These are phyloP conservation scores for Patellaria atrata DNA, from an alignment of 495 filamentous ascomycete species.

Conservation along the genomic window DNA sequence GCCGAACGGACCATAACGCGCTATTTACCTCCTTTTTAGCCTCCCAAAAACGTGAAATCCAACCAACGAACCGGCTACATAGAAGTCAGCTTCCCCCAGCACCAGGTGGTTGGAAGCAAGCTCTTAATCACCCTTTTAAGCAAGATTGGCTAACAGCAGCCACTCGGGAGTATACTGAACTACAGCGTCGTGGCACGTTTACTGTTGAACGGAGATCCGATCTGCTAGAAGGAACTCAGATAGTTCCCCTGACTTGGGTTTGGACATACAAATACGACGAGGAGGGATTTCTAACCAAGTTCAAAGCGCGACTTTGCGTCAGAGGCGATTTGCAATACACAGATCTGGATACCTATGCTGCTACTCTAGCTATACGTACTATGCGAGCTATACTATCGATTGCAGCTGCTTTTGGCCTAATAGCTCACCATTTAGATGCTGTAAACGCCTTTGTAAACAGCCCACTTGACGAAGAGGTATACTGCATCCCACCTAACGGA, in stretches of 20 bases:
- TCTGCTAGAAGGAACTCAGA: too few relatives aligned
- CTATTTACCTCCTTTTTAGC: too few relatives aligned
- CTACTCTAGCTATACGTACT: slow-evolving; percentile 5
- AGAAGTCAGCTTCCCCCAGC: neutral
- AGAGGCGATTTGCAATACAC: slow-evolving; percentile 6
- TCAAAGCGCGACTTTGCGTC: slow-evolving; percentile 7
- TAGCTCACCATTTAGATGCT: slow-evolving; percentile 2
- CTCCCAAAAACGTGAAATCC: neutral
- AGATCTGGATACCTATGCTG: slow-evolving; percentile 5
- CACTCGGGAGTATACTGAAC: too few relatives aligned
- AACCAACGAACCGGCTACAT: slow-evolving; percentile 1
- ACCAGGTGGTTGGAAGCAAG: too few relatives aligned
- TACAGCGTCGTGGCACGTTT: too few relatives aligned
- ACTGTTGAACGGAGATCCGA: too few relatives aligned
- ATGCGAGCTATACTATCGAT: slow-evolving; percentile 7
- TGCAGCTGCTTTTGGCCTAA: slow-evolving; percentile 2
- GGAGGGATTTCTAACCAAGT: slow-evolving; percentile 6
- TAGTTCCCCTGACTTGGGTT: slow-evolving; percentile 14
- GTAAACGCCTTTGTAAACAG: slow-evolving; percentile 6
- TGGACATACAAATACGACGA: slow-evolving; percentile 13
- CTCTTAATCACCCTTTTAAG: too few relatives aligned
- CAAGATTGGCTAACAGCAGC: too few relatives aligned
- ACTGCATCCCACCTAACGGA: slow-evolving; percentile 1
- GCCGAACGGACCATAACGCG: too few relatives aligned
- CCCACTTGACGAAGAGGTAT: neutral